Conservation (phyloP, 257 asterid genomes). For the Henckelia pumila region DNA sequence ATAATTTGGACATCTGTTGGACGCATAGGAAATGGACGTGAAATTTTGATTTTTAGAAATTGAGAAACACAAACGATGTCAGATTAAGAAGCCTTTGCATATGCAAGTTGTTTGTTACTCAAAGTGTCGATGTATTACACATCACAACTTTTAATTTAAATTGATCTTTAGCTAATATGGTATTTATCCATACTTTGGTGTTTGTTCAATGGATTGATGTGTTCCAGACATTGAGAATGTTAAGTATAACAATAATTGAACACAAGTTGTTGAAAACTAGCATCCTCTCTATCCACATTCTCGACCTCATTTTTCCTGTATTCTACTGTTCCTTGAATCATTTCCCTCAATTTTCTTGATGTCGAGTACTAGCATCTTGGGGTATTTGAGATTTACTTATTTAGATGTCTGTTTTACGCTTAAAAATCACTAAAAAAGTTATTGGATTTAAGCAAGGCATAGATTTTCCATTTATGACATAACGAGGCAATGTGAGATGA, state of each 20-base stretch:
- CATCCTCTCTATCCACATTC: background rate
- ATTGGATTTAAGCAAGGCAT: background rate
- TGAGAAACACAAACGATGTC: background rate
- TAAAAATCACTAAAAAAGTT: conserved; percentile 4
- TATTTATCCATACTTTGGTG: background rate
- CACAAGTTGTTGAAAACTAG: background rate
- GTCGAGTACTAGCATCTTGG: background rate
- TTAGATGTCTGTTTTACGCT: background rate
- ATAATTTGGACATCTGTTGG: background rate
- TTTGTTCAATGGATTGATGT: background rate
- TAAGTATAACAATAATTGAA: background rate
- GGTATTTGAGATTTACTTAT: background rate
- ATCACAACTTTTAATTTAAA: background rate
- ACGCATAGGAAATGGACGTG: background rate
- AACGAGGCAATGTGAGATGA: background rate
- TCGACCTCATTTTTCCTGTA: background rate
- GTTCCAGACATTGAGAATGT: background rate
- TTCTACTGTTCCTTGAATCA: background rate
- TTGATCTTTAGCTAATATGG: background rate
- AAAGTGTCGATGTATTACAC: background rate
- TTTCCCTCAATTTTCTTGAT: background rate
- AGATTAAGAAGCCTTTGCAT: background rate
- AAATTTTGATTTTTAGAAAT: too few species aligned
- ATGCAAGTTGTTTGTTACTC: background rate
- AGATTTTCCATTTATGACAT: background rate